A percentile compares a stretch with the other conserved stretches of the same genome.
Evolutionary conservation across 345 rosid species (phyloP).

Genomic region (Conringia planisiliqua): DNA sequence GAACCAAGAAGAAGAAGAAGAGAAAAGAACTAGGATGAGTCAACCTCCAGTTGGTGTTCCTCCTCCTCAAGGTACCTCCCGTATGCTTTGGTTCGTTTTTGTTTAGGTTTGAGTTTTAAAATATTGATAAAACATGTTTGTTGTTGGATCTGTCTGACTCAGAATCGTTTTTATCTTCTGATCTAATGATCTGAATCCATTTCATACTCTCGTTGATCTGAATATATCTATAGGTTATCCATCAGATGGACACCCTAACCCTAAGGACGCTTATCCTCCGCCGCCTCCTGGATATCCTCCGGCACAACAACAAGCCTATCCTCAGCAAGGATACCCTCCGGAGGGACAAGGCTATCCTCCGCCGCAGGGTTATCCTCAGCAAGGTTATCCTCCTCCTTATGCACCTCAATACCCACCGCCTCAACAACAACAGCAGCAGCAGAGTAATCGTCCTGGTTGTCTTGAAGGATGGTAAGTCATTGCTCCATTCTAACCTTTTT

Average conservation of each 20-base stretch:
- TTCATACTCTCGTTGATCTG: background rate
- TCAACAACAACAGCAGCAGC: slow-evolving; percentile 39
- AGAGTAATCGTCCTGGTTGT: slow-evolving; percentile 30
- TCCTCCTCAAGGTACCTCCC: slow-evolving; percentile 25
- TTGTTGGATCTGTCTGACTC: background rate
- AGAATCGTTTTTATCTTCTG: background rate
- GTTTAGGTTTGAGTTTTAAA: background rate
- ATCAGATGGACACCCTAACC: background rate
- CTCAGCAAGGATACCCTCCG: slow-evolving; percentile 33
- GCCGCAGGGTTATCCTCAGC: slow-evolving; percentile 21
- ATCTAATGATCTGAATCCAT: background rate
- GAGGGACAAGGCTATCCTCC: slow-evolving; percentile 25
- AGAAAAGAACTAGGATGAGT: background rate
- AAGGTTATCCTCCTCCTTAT: slow-evolving; percentile 48
- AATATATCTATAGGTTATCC: slow-evolving; percentile 55
- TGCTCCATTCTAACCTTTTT: background rate
- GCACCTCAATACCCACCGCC: slow-evolving; percentile 64
- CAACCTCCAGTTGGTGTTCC: slow-evolving; percentile 19
- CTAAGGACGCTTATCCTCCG: slow-evolving; percentile 78
- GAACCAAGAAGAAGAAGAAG: background rate
- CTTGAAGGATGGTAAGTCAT: slow-evolving; percentile 70
- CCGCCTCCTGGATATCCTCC: slow-evolving; percentile 47
- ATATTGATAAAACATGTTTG: no score
- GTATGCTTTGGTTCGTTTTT: background rate
- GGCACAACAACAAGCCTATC: slow-evolving; percentile 49